Conservation (phyloP, 768 basidiomycete species). For the Boletus subparvulus region DNA sequence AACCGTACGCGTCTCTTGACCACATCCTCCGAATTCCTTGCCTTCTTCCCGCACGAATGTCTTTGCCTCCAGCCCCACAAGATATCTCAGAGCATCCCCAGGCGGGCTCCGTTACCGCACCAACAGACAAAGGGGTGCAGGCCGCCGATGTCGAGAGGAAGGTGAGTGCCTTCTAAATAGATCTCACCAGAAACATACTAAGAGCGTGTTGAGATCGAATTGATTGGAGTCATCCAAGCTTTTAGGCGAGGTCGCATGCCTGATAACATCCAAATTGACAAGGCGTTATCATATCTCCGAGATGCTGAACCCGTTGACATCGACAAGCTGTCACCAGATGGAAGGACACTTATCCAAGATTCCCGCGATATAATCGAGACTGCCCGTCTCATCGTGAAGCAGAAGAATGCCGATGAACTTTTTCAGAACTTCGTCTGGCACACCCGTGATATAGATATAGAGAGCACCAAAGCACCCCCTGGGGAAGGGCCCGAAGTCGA, state of each 20-base stretch:
- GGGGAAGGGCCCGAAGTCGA: conserved; percentile 47
- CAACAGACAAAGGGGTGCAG: conserved; percentile 57
- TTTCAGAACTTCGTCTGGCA: conserved; percentile 90
- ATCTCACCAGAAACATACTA: background rate
- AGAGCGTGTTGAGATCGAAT: conserved; percentile 44
- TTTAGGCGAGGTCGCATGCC: conserved; percentile 79
- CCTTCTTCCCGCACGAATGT: conserved; percentile 43
- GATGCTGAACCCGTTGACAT: conserved; percentile 59
- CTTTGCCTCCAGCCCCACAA: conserved; percentile 60
- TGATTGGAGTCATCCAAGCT: conserved; percentile 81
- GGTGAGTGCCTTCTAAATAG: conserved; percentile 27
- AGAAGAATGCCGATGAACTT: conserved; percentile 90
- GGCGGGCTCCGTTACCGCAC: conserved; percentile 60
- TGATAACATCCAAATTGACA: conserved; percentile 77
- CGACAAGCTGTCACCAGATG: conserved; percentile 70
- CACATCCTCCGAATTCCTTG: background rate
- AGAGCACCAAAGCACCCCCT: conserved; percentile 43
- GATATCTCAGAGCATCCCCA: conserved; percentile 60
- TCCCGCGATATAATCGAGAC: conserved; percentile 79
- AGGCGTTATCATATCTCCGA: conserved; percentile 65
- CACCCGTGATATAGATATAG: conserved; percentile 49
- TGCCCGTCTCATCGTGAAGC: conserved; percentile 61
- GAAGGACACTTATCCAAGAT: conserved; percentile 74
- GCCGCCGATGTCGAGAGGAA: conserved; percentile 83
- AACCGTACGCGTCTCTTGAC: background rate